A percentile compares a stretch with the other conserved stretches of the same genome.
These are phyloP conservation scores for Sporisorium sorghi DNA, from an alignment of 1,284 basidiomycete species.

Conservation along the genomic window DNA sequence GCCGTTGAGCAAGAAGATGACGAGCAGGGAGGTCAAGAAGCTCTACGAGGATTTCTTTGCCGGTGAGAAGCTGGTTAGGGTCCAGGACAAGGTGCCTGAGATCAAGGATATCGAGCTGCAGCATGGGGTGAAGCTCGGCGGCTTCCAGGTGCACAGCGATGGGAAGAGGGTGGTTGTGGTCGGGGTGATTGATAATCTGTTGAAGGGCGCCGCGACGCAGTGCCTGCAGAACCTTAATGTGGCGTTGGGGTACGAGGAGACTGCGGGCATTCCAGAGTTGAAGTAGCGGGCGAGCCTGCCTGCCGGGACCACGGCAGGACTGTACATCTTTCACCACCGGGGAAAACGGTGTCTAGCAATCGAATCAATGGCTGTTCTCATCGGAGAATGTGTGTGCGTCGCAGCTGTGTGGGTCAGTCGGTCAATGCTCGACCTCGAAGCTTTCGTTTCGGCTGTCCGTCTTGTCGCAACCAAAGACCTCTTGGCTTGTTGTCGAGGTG, in stretches of 20 bases:
- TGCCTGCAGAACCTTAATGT: conserved; percentile 98
- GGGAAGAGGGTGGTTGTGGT: conserved; percentile 92
- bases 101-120: conserved; percentile 81
- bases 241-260: conserved; percentile 90
- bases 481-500: no score
- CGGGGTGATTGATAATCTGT: conserved; percentile 81
- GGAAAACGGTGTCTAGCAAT: no score
- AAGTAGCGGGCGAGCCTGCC: no score
- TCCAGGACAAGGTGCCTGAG: conserved; percentile 80
- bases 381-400: no score
- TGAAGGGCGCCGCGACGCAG: conserved; percentile 98
- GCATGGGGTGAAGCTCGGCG: conserved; percentile 91
- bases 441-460: no score
- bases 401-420: no score
- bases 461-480: no score
- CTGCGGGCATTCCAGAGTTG: conserved; percentile 77
- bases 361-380: no score
- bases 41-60: conserved; percentile 85
- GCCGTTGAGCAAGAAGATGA: conserved; percentile 77
- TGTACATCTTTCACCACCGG: no score
- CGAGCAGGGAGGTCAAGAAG: conserved; percentile 78
- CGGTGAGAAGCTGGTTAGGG: conserved; percentile 78
- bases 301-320: no score
- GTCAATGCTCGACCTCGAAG: no score
- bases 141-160: conserved; percentile 89